Percentiles rank a stretch among this genome's conserved stretches.
Conservation (phyloP, 148 eudicot genomes). For the Fagopyrum homotropicum region DNA sequence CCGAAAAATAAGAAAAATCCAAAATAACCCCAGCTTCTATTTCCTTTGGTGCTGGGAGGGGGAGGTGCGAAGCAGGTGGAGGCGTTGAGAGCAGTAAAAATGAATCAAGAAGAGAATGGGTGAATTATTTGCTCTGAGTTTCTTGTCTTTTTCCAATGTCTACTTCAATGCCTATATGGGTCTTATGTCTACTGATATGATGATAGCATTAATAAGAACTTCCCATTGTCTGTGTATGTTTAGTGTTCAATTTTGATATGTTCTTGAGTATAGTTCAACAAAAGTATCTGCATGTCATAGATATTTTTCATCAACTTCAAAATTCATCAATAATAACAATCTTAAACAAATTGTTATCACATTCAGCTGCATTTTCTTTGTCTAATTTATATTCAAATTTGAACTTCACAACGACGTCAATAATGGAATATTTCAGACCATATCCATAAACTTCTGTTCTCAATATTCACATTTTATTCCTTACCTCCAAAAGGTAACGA, state of each 20-base stretch:
- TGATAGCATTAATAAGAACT: slow-evolving; percentile 1
- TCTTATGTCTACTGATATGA: not conserved
- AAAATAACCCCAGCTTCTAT: not conserved
- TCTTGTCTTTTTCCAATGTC: not conserved
- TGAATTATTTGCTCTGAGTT: not conserved
- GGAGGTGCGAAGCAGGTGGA: not conserved
- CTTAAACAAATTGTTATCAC: not conserved
- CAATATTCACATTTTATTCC: not conserved
- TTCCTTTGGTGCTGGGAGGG: not conserved
- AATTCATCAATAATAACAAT: not conserved
- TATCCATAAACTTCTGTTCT: not conserved
- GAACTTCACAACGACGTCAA: not conserved
- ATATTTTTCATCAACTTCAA: not conserved
- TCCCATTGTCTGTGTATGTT: not conserved
- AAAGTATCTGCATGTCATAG: not conserved
- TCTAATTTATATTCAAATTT: not conserved
- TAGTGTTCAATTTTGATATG: not conserved
- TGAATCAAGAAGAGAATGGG: not conserved
- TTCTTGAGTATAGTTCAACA: not conserved
- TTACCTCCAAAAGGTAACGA: slow-evolving; percentile 79
- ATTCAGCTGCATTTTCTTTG: not conserved
- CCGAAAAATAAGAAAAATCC: no score
- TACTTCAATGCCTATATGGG: not conserved
- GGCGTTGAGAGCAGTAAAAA: not conserved
- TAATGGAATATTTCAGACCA: not conserved